Conservation (phyloP, 768 basidiomycete species). For the Podaxis sp. region DNA sequence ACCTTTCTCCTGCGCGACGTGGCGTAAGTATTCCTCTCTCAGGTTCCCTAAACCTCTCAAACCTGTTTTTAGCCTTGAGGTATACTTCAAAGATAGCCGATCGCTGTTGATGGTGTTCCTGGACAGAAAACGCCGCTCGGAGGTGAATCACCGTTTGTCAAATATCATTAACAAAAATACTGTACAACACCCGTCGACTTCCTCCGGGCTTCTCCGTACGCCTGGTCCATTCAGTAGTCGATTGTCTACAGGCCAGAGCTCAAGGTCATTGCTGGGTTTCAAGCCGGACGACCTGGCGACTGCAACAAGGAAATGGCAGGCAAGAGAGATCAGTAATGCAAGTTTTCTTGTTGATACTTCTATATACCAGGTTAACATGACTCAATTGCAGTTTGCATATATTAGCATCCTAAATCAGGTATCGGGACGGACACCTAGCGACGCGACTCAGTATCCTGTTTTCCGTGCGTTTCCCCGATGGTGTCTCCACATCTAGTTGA, state of each 20-base stretch:
- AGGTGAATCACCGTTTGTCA: conserved; percentile 54
- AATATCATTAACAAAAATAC: conserved; percentile 44
- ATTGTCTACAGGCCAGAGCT: conserved; percentile 33
- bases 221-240: conserved; percentile 51
- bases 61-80: conserved; percentile 60
- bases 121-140: conserved; percentile 62
- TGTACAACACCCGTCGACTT: conserved; percentile 43
- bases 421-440: conserved; percentile 90
- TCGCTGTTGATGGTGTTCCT: conserved; percentile 84
- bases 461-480: conserved; percentile 57
- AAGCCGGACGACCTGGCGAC: conserved; percentile 60
- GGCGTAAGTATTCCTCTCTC: conserved; percentile 54
- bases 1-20: conserved; percentile 91
- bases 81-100: conserved; percentile 92
- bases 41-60: neutral
- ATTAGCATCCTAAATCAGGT: conserved; percentile 87
- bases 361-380: neutral
- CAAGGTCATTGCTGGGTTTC: conserved; percentile 45
- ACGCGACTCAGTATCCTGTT: conserved; percentile 93
- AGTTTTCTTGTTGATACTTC: conserved; percentile 21
- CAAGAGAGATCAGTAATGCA: conserved; percentile 90
- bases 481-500: neutral
- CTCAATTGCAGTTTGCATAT: conserved; percentile 75
- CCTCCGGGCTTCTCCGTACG: conserved; percentile 54
- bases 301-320: conserved; percentile 85